Evolutionary conservation across 2,329 filamentous ascomycete genomes (phyloP), one percentile per base, ranked within the genome.

Genomic region (Coniella vitis): DNA sequence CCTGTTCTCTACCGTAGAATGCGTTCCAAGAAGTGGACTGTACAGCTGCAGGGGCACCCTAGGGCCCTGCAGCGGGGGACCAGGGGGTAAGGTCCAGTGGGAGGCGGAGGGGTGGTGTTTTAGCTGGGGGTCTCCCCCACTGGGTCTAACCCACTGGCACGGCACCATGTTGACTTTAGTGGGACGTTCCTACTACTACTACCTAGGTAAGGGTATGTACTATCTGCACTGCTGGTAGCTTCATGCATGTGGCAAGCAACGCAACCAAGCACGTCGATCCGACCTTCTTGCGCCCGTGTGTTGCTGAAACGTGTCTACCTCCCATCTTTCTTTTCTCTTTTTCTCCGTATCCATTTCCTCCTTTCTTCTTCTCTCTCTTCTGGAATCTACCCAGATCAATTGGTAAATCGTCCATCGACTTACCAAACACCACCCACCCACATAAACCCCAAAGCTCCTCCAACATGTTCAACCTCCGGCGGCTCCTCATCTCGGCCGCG

Each of bases 391-490:
- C 22, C n/a, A 19, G 46, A 47, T 40, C 43, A 36, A 35, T 49
- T n/a, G 3, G 13, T 2, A 32, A 31, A 44, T 41, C 52, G 46
- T 52, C 40, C 37, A 32, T 32, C 37, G 44, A 48, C 45, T 38
- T 49, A 52, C 44, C 48, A 47, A n/a, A 38, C 49, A 40, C 45
- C n/a, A 32, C 22, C 20, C 19, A 25, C 16, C 43, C 20, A 47
- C 70, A 80, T 63, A 60, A 25, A 17, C 4, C 22, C n/a, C 22
- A 25, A 31, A 19, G 25, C n/a, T 29, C 25, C 10, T 5, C 5
- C 25, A 29, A 29, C 5, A 94, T 95, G 89, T 81, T 88, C 64
- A 84, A 78, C 63, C 63, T 90, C 51, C 80, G 86, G 69, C 77
- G 84, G 61, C 67, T 90, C 58, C 65, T 89, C 63, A 74, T 85